These are phyloP conservation scores for Grigorovia jiainica DNA, from an alignment of 805 yeast genomes.

Conservation along the genomic window DNA sequence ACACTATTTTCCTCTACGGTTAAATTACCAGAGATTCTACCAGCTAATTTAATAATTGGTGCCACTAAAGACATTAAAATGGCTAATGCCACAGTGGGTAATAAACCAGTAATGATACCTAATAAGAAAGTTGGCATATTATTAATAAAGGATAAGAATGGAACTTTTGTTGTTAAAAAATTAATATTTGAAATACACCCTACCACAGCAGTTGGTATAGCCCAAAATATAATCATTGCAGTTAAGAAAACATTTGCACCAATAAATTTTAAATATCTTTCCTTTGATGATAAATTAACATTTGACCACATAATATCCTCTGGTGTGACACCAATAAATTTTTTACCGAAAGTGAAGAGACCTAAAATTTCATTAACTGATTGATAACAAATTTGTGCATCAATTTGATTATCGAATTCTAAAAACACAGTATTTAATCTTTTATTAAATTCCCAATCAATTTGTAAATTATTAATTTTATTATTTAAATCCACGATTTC, in stretches of 20 bases:
- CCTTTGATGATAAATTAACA: constrained; percentile 45
- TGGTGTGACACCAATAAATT: constrained; percentile 60
- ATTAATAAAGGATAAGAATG: constrained; percentile 64
- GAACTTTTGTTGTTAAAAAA: constrained; percentile 59
- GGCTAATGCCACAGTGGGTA: constrained; percentile 76
- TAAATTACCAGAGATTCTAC: constrained; percentile 61
- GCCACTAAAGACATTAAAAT: constrained; percentile 83
- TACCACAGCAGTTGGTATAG: constrained; percentile 95
- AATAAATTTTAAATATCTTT: constrained; percentile 46
- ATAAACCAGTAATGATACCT: constrained; percentile 80
- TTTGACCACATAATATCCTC: constrained; percentile 82
- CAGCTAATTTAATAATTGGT: constrained; percentile 68
- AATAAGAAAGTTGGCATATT: constrained; percentile 59
- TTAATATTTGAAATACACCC: constrained; percentile 87
- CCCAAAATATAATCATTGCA: constrained; percentile 76
- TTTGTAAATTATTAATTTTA: constrained; percentile 53
- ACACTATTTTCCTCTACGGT: constrained; percentile 64
- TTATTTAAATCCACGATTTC: constrained; percentile 58
- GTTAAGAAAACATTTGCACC: constrained; percentile 58
- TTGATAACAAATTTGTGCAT: constrained; percentile 84
- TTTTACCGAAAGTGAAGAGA: constrained; percentile 34
- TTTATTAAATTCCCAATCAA: constrained; percentile 39
- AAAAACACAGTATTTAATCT: constrained; percentile 64
- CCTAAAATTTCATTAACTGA: constrained; percentile 50
- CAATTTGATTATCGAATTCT: constrained; percentile 75